Base-by-base conservation (phyloP, 192 early-diverging fungal species). In the Coemansia sp. region DNA sequence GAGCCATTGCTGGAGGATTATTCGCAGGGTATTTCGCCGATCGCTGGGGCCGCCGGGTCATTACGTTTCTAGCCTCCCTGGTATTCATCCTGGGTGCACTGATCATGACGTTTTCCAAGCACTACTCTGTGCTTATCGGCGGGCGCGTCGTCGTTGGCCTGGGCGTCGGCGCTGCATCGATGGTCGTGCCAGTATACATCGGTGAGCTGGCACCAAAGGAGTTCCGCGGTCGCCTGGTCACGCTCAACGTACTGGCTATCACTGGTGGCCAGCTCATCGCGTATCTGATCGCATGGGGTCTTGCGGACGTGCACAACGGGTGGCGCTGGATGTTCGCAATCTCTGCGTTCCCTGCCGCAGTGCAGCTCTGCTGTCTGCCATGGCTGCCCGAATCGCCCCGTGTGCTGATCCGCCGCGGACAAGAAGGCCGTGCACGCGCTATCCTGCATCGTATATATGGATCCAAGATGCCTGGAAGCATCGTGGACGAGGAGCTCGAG, bases 21-120 rank as follows among this genome's bases (percentile, higher is more conserved):
- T 53, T 85, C 23, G 85, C 90, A 2, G 91, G 92, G 69, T 81
- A 77, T 52, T 81, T 91, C 53, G 89, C 90, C 62, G 93, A 95
- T 73, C 66, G 61, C 26, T 83, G 80, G 63, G 87, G 87, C n/a
- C 84, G 87, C 30, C 69, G 75, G 5, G 33, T 58, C 2, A 80
- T 85, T 5, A 88, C 85, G 36, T 70, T 87, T 21, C 36, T 78
- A 33, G 77, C 85, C 14, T 80, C 82, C 4, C 33, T 84, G 46
- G 71, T 88, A 57, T 88, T 88, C 64, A 87, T 87, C 8, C 20
- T 78, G 18, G 87, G 87, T 14, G 87, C 76, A 33, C 68, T 85
- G 30, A 78, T 88, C 15, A 85, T 86, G 77, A 83, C 87, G 43
- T 83, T 84, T 39, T 68, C 86, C 39, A 68, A 60, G 18, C 49